Base-by-base conservation (phyloP, 805 yeast genomes). In the Cyberlindnera subsufficiens region DNA sequence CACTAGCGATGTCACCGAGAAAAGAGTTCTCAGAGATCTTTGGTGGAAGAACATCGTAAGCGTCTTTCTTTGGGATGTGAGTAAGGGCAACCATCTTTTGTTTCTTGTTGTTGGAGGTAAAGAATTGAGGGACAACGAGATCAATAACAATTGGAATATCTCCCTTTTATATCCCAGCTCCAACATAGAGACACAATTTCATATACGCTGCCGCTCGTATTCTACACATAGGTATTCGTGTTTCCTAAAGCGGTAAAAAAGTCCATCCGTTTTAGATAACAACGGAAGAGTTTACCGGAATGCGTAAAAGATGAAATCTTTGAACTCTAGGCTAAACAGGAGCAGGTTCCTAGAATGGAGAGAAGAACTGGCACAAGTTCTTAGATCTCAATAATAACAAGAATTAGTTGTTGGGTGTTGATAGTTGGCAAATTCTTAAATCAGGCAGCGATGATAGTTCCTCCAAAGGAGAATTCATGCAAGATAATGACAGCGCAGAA, bases 11-110 rank as follows among this genome's bases (percentile, higher is more conserved):
- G 59, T 82, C 88, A 35, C 85, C 82, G 51, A 82, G 70, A 69
- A 72, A 82, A 9, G 88, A 72, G 65, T 80, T 82, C 66, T 69
- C 73, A 42, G 84, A 79, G 49, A 82, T 74, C 36, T 69, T 71
- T 43, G 86, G 80, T 52, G 84, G 86, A 59, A 68, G 71, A 47
- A 73, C 65, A 16, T 67, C 72, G 65, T 71, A 74, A 42, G 76
- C 81, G 58, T 76, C 79, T 38, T 68, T 68, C 39, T 67, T 64
- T 60, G 82, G 72, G 57, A 70, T 68, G 65, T 74, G 71, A 54
- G 59, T 56, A 72, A 77, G 68, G 57, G 82, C 79, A 78, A 76
- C 77, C 55, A 58, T 48, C 39, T 37, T 43, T 33, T 32, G 35
- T 36, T 31, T n/a, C 5, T 71, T 51, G 30, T 31, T n/a, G 18